phyloP scores from a whole-genome alignment of 2,329 filamentous ascomycete genomes.

The Cytospora mali region DNA sequence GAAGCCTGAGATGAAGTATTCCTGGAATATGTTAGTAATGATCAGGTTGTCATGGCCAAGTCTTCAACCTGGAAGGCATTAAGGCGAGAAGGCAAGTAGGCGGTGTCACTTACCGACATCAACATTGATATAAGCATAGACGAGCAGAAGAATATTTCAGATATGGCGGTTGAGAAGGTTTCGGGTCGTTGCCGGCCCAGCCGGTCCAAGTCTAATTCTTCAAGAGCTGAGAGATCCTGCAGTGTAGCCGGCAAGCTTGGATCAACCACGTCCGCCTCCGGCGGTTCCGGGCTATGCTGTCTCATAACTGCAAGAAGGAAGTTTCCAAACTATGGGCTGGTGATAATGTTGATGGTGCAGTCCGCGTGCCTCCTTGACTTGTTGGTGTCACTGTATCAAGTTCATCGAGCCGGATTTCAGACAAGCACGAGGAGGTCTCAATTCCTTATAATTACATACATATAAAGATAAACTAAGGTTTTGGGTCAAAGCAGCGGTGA shows the following conservation, averaged over 20 bases:
- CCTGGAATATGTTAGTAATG: constrained; percentile 43
- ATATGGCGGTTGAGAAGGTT: constrained; percentile 50
- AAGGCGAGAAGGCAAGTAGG: too few species aligned
- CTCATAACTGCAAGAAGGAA: not conserved
- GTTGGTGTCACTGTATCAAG: not conserved
- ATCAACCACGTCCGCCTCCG: not conserved
- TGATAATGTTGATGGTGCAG: not conserved
- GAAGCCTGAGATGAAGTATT: constrained; percentile 80
- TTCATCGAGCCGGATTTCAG: not conserved
- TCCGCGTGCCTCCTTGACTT: not conserved
- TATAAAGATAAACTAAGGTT: constrained; percentile 3
- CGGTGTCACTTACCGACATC: constrained; percentile 45
- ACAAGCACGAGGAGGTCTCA: constrained; percentile 4
- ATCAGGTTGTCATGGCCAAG: too few species aligned
- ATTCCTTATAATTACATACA: too few species aligned
- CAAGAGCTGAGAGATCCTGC: constrained; percentile 29
- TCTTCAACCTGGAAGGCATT: too few species aligned
- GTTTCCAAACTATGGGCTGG: not conserved
- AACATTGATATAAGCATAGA: constrained; percentile 61
- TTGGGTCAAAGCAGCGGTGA: not conserved
- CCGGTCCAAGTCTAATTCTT: constrained; percentile 49
- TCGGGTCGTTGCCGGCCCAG: constrained; percentile 61
- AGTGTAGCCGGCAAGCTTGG: not conserved
- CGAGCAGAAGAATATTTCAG: constrained; percentile 63
- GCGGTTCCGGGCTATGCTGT: not conserved